Conservation (phyloP, 148 eudicot species). For the Camellia granthamiana region DNA sequence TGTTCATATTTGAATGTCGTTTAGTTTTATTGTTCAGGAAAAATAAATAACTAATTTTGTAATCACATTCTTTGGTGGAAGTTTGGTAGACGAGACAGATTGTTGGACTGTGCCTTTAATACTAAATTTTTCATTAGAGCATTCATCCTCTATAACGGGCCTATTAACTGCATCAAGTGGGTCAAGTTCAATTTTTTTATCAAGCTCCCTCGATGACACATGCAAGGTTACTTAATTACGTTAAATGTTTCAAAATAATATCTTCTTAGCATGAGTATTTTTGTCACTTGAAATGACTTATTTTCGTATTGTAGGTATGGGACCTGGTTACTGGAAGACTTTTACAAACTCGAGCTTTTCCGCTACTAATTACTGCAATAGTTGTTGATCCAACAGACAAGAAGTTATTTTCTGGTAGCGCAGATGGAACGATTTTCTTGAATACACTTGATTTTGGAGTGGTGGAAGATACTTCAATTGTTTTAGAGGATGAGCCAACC, state of each 20-base stretch:
- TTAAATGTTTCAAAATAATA: not conserved
- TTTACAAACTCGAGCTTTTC: conserved; percentile 14
- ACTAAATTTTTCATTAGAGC: conserved; percentile 11
- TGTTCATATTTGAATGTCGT: not conserved
- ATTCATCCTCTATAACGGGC: conserved; percentile 20
- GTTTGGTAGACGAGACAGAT: conserved; percentile 22
- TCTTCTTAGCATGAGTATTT: not conserved
- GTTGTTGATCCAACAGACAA: conserved; percentile 25
- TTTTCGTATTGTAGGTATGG: conserved; percentile 18
- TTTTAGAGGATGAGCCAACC: conserved; percentile 7
- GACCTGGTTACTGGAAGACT: conserved; percentile 16
- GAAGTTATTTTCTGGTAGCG: conserved; percentile 20
- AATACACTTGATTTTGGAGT: conserved; percentile 10
- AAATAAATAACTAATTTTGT: not conserved
- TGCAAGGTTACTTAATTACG: conserved; percentile 17
- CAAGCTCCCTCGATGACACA: conserved; percentile 25
- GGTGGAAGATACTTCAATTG: conserved; percentile 1
- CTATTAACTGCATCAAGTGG: conserved; percentile 14
- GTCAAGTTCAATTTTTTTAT: conserved; percentile 12
- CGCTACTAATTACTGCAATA: conserved; percentile 18
- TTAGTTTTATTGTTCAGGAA: not conserved
- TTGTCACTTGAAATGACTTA: not conserved
- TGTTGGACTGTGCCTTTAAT: conserved; percentile 5
- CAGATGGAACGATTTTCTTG: conserved; percentile 22
- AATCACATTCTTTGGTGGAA: not conserved